These are phyloP conservation scores for Tuber aestivum DNA, from an alignment of 495 filamentous ascomycete species.

Conservation along the genomic window DNA sequence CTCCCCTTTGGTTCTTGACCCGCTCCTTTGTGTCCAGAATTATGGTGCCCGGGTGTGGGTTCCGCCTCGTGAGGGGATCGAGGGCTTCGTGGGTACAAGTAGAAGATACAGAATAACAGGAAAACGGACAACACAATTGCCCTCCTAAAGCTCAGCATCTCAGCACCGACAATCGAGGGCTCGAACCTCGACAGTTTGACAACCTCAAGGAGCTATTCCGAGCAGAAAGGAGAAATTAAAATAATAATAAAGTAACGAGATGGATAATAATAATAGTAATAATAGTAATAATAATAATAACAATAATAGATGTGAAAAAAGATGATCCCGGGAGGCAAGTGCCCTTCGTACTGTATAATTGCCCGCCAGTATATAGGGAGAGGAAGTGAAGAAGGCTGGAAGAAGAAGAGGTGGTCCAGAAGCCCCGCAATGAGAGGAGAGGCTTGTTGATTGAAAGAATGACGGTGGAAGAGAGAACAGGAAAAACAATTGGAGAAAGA, in stretches of 20 bases:
- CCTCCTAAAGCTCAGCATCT: conserved; percentile 46
- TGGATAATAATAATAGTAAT: not conserved
- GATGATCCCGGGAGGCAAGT: conserved; percentile 1
- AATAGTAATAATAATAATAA: not conserved
- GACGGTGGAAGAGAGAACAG: not conserved
- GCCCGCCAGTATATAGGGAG: conserved; percentile 2
- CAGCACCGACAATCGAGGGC: not conserved
- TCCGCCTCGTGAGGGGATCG: conserved; percentile 9
- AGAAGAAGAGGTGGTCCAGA: not conserved
- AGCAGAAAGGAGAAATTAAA: not conserved
- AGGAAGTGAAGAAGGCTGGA: conserved; percentile 2
- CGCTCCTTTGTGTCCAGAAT: not conserved
- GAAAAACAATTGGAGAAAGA: not conserved
- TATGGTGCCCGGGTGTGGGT: conserved; percentile 19
- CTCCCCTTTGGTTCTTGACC: not conserved
- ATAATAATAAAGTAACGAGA: not conserved
- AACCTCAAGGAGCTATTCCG: not conserved
- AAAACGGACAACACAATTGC: conserved; percentile 27
- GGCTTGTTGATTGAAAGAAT: not conserved
- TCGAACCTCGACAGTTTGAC: not conserved
- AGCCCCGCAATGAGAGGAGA: not conserved
- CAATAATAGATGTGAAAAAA: not conserved
- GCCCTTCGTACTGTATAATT: conserved; percentile 4
- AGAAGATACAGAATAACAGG: conserved; percentile 34
- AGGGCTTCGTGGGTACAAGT: conserved; percentile 30